These are phyloP conservation scores for Aquanectria penicillioides DNA, from an alignment of 2,329 filamentous ascomycete genomes.

Conservation along the genomic window DNA sequence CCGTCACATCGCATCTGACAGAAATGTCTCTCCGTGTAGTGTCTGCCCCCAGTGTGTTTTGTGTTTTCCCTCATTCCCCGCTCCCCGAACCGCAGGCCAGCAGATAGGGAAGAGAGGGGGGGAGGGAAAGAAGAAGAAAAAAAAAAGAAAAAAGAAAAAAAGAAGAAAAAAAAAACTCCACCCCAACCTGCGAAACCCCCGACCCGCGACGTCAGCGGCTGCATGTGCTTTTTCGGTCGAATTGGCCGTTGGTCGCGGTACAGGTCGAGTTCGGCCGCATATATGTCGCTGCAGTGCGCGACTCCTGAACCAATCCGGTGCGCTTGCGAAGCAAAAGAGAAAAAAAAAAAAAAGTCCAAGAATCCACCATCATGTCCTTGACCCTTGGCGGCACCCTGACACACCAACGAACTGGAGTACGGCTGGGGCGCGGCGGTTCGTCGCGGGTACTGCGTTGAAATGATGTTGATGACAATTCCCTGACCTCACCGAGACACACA, in stretches of 20 bases:
- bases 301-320: constrained; percentile 8
- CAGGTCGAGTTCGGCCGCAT: constrained; percentile 12
- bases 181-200: no score
- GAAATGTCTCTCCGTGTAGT: no score
- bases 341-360: neutral
- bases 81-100: neutral
- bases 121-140: no score
- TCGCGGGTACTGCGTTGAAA: constrained; percentile 7
- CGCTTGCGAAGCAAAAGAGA: neutral
- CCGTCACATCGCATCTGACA: neutral
- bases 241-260: constrained; percentile 1
- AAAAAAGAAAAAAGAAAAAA: no score
- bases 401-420: constrained; percentile 7
- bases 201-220: constrained; percentile 18
- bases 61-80: neutral
- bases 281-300: constrained; percentile 4
- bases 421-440: constrained; percentile 15
- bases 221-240: constrained; percentile 3
- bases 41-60: no score
- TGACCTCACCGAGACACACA: neutral
- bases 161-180: constrained; percentile 23
- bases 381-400: neutral
- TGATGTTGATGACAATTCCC: neutral
- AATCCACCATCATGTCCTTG: neutral
- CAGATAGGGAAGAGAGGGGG: neutral